Conservation (phyloP, 768 basidiomycete genomes). For the Lepiota subincarnata region DNA sequence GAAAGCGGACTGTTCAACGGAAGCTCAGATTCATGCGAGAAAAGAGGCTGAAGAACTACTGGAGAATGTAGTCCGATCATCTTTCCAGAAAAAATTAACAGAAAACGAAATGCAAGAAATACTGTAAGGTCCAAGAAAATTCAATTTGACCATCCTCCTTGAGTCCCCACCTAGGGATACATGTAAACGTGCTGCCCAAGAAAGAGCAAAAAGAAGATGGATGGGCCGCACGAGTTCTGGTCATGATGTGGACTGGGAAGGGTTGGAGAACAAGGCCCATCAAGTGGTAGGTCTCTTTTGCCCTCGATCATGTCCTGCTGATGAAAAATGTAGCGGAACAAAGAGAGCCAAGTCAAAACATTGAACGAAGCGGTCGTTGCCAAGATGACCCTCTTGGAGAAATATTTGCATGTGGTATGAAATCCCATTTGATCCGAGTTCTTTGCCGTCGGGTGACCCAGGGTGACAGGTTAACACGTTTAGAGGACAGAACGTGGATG, state of each 20-base stretch:
- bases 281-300: not conserved
- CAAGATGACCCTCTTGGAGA: not conserved
- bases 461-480: not conserved
- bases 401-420: not conserved
- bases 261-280: not conserved
- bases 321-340: not conserved
- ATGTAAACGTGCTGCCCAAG: not conserved
- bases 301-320: not conserved
- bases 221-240: not conserved
- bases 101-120: not conserved
- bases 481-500: not conserved
- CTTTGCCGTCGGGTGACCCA: not conserved
- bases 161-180: not conserved
- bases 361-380: slow-evolving; percentile 1
- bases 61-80: not conserved
- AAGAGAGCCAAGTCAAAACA: not conserved
- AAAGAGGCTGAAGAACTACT: not conserved
- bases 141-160: no score
- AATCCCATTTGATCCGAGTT: not conserved
- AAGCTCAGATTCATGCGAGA: not conserved
- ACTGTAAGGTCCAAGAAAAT: not conserved
- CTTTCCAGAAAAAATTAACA: not conserved
- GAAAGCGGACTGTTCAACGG: slow-evolving; percentile 5
- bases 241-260: slow-evolving; percentile 4
- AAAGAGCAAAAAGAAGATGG: not conserved